Percentiles rank a stretch among this genome's conserved stretches.
Conservation (phyloP, 768 basidiomycete genomes). For the Tephrocybe rancida region DNA sequence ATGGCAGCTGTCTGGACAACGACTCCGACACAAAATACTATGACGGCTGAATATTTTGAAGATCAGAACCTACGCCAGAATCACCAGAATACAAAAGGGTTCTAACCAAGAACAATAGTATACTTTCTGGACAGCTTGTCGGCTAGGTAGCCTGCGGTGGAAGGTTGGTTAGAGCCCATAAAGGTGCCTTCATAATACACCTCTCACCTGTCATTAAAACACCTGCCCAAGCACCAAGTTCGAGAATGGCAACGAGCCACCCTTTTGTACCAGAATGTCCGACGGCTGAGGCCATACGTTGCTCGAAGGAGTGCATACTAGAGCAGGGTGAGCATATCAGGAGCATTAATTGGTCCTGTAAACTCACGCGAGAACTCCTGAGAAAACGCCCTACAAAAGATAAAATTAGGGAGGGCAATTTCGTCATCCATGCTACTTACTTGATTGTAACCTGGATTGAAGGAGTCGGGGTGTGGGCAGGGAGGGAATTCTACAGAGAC, state of each 20-base stretch:
- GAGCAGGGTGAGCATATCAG: background rate
- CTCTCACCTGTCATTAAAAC: constrained; percentile 62
- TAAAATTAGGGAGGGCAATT: background rate
- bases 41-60: constrained; percentile 47
- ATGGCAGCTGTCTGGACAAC: constrained; percentile 69
- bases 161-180: background rate
- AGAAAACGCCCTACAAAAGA: constrained; percentile 65
- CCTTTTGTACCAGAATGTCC: constrained; percentile 57
- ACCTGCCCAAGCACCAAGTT: constrained; percentile 78
- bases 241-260: constrained; percentile 75
- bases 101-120: constrained; percentile 59
- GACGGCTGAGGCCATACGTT: constrained; percentile 60
- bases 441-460: constrained; percentile 61
- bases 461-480: background rate
- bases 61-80: no score
- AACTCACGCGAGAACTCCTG: constrained; percentile 63
- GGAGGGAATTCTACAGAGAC: constrained; percentile 9
- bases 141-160: constrained; percentile 52
- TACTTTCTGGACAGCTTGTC: constrained; percentile 77
- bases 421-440: constrained; percentile 26
- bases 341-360: background rate
- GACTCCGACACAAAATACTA: constrained; percentile 71
- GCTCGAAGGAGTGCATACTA: constrained; percentile 54
- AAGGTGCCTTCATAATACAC: background rate
- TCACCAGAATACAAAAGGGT: background rate